Evolutionary conservation across 2,329 filamentous ascomycete genomes (phyloP), one percentile per base, ranked within the genome.

Genomic region (Penicillium polonicum): DNA sequence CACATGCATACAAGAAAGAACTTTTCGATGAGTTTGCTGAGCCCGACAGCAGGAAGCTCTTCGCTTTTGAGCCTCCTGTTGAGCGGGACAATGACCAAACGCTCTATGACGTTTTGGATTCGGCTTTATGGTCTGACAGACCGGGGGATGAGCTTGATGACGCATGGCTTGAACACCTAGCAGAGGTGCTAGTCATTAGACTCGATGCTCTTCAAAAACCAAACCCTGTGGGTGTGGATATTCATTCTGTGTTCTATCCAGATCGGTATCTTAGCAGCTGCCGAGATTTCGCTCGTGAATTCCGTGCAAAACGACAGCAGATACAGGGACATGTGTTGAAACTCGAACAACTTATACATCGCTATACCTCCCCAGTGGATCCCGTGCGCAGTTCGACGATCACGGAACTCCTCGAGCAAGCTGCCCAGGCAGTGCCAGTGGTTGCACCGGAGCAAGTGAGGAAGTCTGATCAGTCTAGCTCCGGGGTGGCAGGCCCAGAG

Each of bases 191-290:
- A n/a, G 79, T 82, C 10, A 76, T 87, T 67, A 77, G 67, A 62
- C 62, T 74, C 43, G 74, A 72, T 67, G 71, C 64, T 69, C 62
- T 65, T 55, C 74, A 65, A 17, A 65, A 78, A 31, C 72, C 62
- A 35, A 69, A 66, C 41, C 66, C 62, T 29, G 67, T 82, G 25
- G 74, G 78, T 29, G 70, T 86, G 43, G 80, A 79, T 6, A 76
- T 86, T 19, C 84, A 84, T 4, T 68, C 78, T 2, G 74, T 77
- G 2, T 80, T 85, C 65, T 85, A 84, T 61, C 78, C 82, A 5
- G 85, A 88, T 70, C 79, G 85, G 45, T 88, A 88, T 67, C 73
- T 86, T 45, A 76, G 82, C 48, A 74, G 78, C 60, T 83, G 82
- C 58, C 75, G 78, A 55, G 75, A 76, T 2, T 66, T 77, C 10